Conservation (phyloP, 345 rosid species). For the Brassica carinata region DNA sequence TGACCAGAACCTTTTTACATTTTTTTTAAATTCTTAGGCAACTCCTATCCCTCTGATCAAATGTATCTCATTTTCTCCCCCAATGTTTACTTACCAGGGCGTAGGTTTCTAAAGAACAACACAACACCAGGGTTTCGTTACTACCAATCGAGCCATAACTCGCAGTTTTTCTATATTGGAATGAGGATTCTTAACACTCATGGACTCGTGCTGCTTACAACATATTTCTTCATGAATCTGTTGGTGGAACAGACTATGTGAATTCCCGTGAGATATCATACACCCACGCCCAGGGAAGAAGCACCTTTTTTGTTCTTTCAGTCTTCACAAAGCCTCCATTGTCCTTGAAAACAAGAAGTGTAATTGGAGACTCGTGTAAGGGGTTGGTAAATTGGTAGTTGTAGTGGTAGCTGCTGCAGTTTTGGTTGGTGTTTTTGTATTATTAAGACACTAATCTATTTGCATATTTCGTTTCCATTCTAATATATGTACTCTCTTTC, state of each 20-base stretch:
- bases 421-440: constrained; percentile 39
- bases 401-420: constrained; percentile 34
- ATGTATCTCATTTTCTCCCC: constrained; percentile 1
- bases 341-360: constrained; percentile 53
- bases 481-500: constrained; percentile 23
- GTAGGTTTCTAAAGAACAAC: constrained; percentile 82
- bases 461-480: constrained; percentile 18
- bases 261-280: constrained; percentile 94
- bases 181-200: constrained; percentile 98
- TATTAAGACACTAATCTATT: constrained; percentile 30
- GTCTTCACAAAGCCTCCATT: constrained; percentile 86
- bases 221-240: constrained; percentile 96
- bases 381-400: constrained; percentile 25
- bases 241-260: constrained; percentile 98
- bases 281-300: constrained; percentile 46
- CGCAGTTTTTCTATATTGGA: constrained; percentile 93
- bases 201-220: constrained; percentile 93
- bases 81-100: constrained; percentile 55
- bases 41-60: background rate
- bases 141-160: constrained; percentile 92
- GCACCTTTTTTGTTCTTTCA: constrained; percentile 95
- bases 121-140: constrained; percentile 91
- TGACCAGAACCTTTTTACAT: background rate
- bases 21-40: background rate
- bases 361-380: constrained; percentile 17